Conservation (phyloP, 768 basidiomycete genomes). For the Hericium erinaceus region DNA sequence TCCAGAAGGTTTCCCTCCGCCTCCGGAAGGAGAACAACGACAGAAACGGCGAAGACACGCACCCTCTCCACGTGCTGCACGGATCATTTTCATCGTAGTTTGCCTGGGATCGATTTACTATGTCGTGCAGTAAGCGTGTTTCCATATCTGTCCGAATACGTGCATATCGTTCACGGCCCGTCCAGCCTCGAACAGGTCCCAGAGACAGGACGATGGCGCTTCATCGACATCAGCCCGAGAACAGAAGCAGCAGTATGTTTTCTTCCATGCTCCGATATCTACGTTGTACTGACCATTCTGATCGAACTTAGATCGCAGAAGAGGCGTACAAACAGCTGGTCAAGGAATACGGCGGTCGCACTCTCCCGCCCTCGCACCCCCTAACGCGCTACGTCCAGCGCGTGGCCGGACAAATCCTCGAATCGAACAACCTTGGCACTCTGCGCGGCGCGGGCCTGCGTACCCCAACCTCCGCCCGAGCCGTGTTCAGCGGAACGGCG, state of each 20-base stretch:
- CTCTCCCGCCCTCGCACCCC: constrained; percentile 62
- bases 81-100: not conserved
- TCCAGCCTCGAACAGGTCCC: constrained; percentile 73
- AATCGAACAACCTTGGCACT: constrained; percentile 61
- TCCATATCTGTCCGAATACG: not conserved
- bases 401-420: constrained; percentile 61
- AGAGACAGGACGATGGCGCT: constrained; percentile 81
- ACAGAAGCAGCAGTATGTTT: constrained; percentile 44
- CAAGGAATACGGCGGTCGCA: constrained; percentile 38
- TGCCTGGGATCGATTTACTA: not conserved
- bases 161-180: not conserved
- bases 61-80: too few species aligned
- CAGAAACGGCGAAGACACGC: not conserved
- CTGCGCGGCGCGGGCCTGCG: constrained; percentile 26
- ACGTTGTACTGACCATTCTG: not conserved
- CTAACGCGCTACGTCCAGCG: constrained; percentile 57
- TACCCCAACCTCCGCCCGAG: not conserved
- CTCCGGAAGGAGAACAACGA: too few species aligned
- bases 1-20: too few species aligned
- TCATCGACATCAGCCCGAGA: constrained; percentile 66
- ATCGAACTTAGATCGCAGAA: constrained; percentile 27
- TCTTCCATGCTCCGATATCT: not conserved
- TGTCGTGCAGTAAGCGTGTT: not conserved
- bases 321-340: constrained; percentile 35
- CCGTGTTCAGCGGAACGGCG: not conserved